Evolutionary conservation across 2,329 filamentous ascomycete species (phyloP).

Genomic region (Colletotrichum euphorbiae): DNA sequence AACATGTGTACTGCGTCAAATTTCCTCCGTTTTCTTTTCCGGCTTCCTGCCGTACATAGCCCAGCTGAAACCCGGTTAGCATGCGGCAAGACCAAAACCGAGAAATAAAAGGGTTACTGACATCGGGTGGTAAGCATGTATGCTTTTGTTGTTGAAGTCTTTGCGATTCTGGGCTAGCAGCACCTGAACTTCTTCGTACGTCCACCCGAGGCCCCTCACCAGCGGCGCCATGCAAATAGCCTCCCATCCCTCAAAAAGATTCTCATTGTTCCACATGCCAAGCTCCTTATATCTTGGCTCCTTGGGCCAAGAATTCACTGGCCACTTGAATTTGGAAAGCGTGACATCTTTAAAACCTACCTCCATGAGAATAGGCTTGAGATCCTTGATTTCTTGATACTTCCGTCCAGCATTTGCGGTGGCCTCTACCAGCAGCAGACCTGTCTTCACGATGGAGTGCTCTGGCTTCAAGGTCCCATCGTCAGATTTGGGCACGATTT

Average conservation of each 20-base stretch:
- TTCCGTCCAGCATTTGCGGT: background rate
- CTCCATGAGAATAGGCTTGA: background rate
- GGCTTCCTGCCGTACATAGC: background rate
- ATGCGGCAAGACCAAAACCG: too few relatives aligned
- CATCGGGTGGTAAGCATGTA: background rate
- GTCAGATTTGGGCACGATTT: background rate
- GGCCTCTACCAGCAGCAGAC: background rate
- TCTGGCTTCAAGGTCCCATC: background rate
- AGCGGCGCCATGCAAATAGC: background rate
- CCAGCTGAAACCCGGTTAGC: background rate
- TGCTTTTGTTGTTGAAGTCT: background rate
- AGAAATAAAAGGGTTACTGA: background rate
- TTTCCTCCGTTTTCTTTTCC: too few relatives aligned
- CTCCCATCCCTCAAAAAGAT: background rate
- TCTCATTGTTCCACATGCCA: background rate
- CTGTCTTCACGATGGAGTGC: background rate
- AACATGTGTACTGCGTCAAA: too few relatives aligned
- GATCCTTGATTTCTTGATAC: background rate
- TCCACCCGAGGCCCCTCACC: background rate
- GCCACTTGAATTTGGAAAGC: background rate
- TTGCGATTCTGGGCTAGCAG: background rate
- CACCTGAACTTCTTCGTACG: background rate
- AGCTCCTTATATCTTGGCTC: background rate
- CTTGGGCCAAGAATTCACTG: background rate
- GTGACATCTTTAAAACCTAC: background rate